Conservation (phyloP, 2,329 filamentous ascomycete species). For the Furcasterigmium furcatum region DNA sequence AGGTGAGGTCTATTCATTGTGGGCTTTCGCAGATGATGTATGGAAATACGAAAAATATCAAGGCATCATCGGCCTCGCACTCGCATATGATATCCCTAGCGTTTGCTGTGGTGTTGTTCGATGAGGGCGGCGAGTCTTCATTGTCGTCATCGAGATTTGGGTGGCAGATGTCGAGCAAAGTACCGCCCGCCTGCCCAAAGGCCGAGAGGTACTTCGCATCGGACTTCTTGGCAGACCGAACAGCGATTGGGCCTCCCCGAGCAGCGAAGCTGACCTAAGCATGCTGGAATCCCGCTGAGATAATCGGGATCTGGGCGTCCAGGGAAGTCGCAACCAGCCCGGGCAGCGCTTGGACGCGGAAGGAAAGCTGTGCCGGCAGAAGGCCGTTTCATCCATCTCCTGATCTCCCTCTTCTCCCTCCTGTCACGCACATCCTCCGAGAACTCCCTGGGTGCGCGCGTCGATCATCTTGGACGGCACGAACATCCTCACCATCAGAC, state of each 20-base stretch:
- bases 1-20: too few species aligned
- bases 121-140: constrained; percentile 1
- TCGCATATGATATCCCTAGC: not conserved
- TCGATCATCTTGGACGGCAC: too few species aligned
- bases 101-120: not conserved
- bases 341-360: not conserved
- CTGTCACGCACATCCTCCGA: too few species aligned
- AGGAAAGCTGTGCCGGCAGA: too few species aligned
- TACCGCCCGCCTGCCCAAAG: not conserved
- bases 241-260: too few species aligned
- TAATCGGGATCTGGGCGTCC: not conserved
- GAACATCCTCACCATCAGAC: too few species aligned
- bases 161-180: not conserved
- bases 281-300: not conserved
- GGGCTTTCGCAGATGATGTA: too few species aligned
- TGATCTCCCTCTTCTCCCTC: too few species aligned
- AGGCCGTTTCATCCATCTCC: too few species aligned
- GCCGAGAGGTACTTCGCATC: constrained; percentile 6
- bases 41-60: too few species aligned
- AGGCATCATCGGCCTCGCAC: not conserved
- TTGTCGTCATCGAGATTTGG: constrained; percentile 12
- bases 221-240: constrained; percentile 8
- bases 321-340: not conserved
- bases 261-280: too few species aligned
- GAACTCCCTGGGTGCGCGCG: too few species aligned